Evolutionary conservation across 1,139 yeast genomes (phyloP).

Genomic region (Yamadazyma siamensis): DNA sequence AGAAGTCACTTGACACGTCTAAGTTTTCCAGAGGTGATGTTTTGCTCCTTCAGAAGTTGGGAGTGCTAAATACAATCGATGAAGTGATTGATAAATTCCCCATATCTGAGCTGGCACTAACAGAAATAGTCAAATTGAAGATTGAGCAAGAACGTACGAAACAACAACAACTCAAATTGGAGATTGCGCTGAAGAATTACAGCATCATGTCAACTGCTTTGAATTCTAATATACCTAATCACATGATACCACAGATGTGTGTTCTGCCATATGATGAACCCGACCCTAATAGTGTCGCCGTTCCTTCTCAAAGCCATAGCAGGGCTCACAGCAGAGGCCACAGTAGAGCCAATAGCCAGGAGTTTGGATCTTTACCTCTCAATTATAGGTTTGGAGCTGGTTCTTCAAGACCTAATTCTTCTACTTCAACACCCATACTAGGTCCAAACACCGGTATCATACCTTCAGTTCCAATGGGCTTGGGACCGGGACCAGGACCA

Average conservation of each 20-base stretch:
- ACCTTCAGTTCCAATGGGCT: too few species aligned
- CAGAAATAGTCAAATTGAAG: slow-evolving; percentile 60
- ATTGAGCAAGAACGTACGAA: slow-evolving; percentile 80
- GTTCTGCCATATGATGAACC: slow-evolving; percentile 19
- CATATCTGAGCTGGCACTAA: slow-evolving; percentile 57
- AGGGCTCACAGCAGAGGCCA: slow-evolving; percentile 4
- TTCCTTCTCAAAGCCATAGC: slow-evolving; percentile 11
- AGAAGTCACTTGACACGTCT: not conserved
- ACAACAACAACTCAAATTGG: slow-evolving; percentile 74
- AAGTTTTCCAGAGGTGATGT: slow-evolving; percentile 2
- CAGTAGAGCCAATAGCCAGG: slow-evolving; percentile 12
- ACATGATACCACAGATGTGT: slow-evolving; percentile 65
- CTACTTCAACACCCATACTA: slow-evolving; percentile 5
- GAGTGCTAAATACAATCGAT: slow-evolving; percentile 38
- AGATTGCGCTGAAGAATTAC: slow-evolving; percentile 56
- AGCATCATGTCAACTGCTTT: slow-evolving; percentile 63
- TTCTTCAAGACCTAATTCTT: slow-evolving; percentile 4
- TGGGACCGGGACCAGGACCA: too few species aligned
- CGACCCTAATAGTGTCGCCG: too few species aligned
- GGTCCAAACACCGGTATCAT: slow-evolving; percentile 4
- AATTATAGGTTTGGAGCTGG: slow-evolving; percentile 14
- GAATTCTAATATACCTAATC: slow-evolving; percentile 62
- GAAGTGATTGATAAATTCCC: slow-evolving; percentile 55
- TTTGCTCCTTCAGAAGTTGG: slow-evolving; percentile 3
- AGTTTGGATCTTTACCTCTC: slow-evolving; percentile 10